phyloP scores from a whole-genome alignment of 139 green algal genomes.

The Volvox africanus region DNA sequence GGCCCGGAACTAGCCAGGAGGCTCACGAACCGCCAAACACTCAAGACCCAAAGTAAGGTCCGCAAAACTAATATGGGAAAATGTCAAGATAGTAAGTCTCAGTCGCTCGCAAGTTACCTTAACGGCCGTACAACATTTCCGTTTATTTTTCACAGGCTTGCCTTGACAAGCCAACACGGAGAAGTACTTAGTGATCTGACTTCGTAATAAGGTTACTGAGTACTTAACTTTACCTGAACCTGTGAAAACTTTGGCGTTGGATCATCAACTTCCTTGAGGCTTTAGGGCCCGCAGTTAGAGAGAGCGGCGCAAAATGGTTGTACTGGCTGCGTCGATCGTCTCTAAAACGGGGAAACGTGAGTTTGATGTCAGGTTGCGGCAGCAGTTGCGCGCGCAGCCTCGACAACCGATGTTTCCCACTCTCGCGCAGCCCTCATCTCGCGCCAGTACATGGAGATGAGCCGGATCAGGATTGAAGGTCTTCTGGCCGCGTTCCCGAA shows the following conservation, averaged over 20 bases:
- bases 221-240: background rate
- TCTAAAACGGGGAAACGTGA: constrained; percentile 94
- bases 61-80: too few relatives aligned
- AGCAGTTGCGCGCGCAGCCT: constrained; percentile 25
- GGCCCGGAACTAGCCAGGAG: too few relatives aligned
- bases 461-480: constrained; percentile 97
- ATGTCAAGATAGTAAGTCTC: too few relatives aligned
- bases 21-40: too few relatives aligned
- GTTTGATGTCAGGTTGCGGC: background rate
- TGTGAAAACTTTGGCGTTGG: background rate
- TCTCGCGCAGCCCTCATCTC: constrained; percentile 92
- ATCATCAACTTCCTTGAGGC: constrained; percentile 5
- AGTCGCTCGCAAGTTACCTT: too few relatives aligned
- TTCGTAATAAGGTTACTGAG: too few relatives aligned
- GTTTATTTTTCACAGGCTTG: too few relatives aligned
- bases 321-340: constrained; percentile 91
- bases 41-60: too few relatives aligned
- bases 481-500: constrained; percentile 99
- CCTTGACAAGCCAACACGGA: too few relatives aligned
- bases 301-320: constrained; percentile 84
- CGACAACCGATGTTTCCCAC: background rate
- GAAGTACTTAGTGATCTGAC: too few relatives aligned
- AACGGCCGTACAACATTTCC: too few relatives aligned
- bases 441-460: constrained; percentile 99
- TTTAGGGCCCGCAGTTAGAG: background rate